phyloP scores from a whole-genome alignment of 768 basidiomycete genomes.

The Rhodotorula taiwanensis region DNA sequence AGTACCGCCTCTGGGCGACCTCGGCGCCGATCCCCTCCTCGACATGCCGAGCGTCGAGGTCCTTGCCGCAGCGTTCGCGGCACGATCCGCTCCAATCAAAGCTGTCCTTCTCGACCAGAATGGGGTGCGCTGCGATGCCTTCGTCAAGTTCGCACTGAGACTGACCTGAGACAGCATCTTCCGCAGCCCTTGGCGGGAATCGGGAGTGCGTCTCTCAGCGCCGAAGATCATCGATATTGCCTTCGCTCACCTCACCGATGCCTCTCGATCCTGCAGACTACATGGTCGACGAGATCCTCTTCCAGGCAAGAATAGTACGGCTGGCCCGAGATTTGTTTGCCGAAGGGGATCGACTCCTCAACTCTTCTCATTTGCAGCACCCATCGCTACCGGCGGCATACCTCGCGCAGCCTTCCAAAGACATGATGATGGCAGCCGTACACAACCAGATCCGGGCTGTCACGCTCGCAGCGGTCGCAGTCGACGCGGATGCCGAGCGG shows the following conservation, averaged over 20 bases:
- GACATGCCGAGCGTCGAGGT: slow-evolving; percentile 36
- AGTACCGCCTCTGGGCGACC: slow-evolving; percentile 29
- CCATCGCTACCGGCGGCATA: slow-evolving; percentile 33
- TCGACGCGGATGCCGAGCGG: slow-evolving; percentile 34
- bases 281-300: slow-evolving; percentile 43
- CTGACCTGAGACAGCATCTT: too few relatives aligned
- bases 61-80: slow-evolving; percentile 12
- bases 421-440: slow-evolving; percentile 11
- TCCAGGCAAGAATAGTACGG: slow-evolving; percentile 33
- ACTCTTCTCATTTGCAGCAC: slow-evolving; percentile 18
- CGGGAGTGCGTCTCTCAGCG: slow-evolving; percentile 6
- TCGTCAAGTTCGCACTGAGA: too few relatives aligned
- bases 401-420: slow-evolving; percentile 5
- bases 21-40: slow-evolving; percentile 36
- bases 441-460: slow-evolving; percentile 36
- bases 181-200: slow-evolving; percentile 14
- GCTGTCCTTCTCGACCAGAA: slow-evolving; percentile 42
- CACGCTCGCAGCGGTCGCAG: slow-evolving; percentile 32
- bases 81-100: slow-evolving; percentile 41
- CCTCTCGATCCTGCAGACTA: slow-evolving; percentile 38
- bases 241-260: too few relatives aligned
- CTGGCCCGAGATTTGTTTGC: too few relatives aligned
- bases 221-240: not conserved
- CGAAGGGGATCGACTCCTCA: too few relatives aligned
- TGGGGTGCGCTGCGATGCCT: slow-evolving; percentile 11